A percentile compares a stretch with the other conserved stretches of the same genome.
Conservation (phyloP, 2,329 filamentous ascomycete genomes). For the Trichophyton verrucosum region DNA sequence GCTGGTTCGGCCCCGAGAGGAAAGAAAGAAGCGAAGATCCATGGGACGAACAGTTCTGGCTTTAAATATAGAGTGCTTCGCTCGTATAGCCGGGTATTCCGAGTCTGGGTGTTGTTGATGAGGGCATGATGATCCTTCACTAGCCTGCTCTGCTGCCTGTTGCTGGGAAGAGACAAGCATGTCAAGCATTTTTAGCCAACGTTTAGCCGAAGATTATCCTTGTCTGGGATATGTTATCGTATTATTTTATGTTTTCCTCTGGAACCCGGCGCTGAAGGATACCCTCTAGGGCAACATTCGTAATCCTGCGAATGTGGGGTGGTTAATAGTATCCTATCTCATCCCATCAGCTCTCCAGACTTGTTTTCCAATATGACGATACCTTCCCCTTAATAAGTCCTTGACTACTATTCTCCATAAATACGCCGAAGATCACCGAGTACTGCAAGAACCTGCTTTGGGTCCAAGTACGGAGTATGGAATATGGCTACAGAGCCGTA, state of each 20-base stretch:
- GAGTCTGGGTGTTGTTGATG: not conserved
- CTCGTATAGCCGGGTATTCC: not conserved
- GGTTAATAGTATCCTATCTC: too few species aligned
- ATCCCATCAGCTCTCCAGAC: too few species aligned
- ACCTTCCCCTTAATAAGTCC: too few species aligned
- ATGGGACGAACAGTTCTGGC: not conserved
- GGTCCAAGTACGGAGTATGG: not conserved
- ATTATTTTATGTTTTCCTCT: too few species aligned
- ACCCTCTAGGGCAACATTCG: too few species aligned
- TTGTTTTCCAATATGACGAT: too few species aligned
- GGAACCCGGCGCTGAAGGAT: too few species aligned
- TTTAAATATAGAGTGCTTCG: not conserved
- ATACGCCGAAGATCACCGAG: too few species aligned
- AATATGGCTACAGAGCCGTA: not conserved
- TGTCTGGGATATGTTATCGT: too few species aligned
- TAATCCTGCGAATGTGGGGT: too few species aligned
- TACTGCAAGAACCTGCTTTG: not conserved
- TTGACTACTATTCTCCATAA: too few species aligned
- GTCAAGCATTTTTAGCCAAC: not conserved
- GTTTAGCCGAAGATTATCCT: too few species aligned
- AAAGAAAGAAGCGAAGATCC: not conserved
- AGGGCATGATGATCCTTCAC: not conserved
- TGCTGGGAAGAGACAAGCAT: not conserved
- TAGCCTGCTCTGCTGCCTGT: not conserved
- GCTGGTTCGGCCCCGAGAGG: not conserved